Evolutionary conservation across 1,139 yeast species (phyloP).

Genomic region (Saccharomyces hybrid): DNA sequence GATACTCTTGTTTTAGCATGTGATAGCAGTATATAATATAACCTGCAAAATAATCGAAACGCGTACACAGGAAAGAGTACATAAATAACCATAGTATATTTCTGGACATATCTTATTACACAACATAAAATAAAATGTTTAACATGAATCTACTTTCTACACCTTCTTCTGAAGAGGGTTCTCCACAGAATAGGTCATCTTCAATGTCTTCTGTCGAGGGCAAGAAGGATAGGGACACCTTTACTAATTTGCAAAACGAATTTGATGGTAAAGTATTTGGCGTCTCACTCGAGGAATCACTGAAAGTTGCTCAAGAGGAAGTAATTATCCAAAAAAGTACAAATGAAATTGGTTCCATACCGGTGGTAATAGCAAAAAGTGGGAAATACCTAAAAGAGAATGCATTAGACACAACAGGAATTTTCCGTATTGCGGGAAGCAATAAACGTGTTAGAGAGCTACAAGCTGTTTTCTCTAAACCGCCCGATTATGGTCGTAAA

Average conservation of each 20-base stretch:
- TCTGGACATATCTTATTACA: not conserved
- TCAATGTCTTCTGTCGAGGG: not conserved
- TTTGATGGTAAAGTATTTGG: slow-evolving; percentile 53
- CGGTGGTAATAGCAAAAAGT: slow-evolving; percentile 74
- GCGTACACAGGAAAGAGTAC: not conserved
- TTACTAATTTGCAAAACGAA: not conserved
- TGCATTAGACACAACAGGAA: slow-evolving; percentile 72
- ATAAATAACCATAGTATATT: not conserved
- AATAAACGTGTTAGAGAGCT: slow-evolving; percentile 76
- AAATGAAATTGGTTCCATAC: slow-evolving; percentile 11
- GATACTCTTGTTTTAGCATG: not conserved
- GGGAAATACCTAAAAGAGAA: slow-evolving; percentile 73
- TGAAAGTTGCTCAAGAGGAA: slow-evolving; percentile 44
- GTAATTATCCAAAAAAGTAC: slow-evolving; percentile 8
- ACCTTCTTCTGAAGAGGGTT: not conserved
- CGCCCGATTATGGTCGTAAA: slow-evolving; percentile 80
- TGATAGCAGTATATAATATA: not conserved
- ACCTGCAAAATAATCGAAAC: not conserved
- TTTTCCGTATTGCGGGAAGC: slow-evolving; percentile 85
- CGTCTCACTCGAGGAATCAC: slow-evolving; percentile 59
- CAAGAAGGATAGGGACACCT: slow-evolving; percentile 1
- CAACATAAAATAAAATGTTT: not conserved
- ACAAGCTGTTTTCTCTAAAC: slow-evolving; percentile 67
- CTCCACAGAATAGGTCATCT: not conserved
- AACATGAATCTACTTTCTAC: not conserved